Conservation (phyloP, 768 basidiomycete genomes). For the Mycena venus region DNA sequence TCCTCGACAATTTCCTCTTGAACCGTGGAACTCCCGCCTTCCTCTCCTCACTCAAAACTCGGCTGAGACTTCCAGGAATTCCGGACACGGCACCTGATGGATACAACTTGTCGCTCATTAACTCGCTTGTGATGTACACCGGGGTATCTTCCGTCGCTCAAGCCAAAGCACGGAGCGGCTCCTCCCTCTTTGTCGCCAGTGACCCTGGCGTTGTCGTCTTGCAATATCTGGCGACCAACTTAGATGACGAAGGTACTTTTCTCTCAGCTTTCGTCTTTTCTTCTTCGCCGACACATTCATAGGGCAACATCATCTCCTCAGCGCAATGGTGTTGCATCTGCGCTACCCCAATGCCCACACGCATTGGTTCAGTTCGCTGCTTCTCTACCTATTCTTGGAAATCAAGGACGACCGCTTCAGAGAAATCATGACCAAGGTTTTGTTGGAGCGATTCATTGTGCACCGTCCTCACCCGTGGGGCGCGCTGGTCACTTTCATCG, state of each 20-base stretch:
- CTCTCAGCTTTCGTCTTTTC: neutral
- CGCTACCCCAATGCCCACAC: constrained; percentile 99
- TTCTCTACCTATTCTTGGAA: constrained; percentile 89
- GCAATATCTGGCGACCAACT: constrained; percentile 83
- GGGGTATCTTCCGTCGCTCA: constrained; percentile 94
- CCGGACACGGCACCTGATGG: constrained; percentile 64
- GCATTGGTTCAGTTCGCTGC: constrained; percentile 94
- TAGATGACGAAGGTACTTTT: constrained; percentile 90
- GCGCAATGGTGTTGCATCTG: constrained; percentile 93
- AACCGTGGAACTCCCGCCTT: constrained; percentile 80
- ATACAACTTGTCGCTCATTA: constrained; percentile 92
- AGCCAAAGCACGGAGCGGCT: constrained; percentile 87
- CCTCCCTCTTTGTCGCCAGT: constrained; percentile 82
- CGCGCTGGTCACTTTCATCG: constrained; percentile 92
- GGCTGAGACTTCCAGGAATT: constrained; percentile 66
- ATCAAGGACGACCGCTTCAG: constrained; percentile 82
- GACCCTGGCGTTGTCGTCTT: constrained; percentile 90
- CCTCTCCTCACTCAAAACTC: constrained; percentile 84
- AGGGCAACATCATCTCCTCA: constrained; percentile 97
- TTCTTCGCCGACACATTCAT: constrained; percentile 15
- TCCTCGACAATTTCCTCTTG: constrained; percentile 89
- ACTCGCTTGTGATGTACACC: constrained; percentile 95
- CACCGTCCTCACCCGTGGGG: constrained; percentile 98
- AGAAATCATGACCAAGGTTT: constrained; percentile 89
- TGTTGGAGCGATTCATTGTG: constrained; percentile 94